A percentile compares a stretch with the other conserved stretches of the same genome.
Evolutionary conservation across 2,329 filamentous ascomycete genomes (phyloP).

Genomic region (Verruconis gallopava): DNA sequence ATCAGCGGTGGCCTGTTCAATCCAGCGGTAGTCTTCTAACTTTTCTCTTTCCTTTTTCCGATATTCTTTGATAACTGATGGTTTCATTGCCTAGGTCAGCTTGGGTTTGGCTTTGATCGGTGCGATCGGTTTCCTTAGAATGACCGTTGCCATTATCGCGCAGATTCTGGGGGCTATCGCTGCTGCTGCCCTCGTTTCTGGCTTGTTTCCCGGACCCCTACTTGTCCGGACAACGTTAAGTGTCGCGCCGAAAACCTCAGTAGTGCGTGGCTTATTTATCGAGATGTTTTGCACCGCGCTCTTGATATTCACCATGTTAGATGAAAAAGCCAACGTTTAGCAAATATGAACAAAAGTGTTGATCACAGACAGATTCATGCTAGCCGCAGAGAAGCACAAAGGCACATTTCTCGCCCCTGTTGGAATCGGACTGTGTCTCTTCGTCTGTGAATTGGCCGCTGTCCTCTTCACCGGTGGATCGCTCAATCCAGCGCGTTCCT

Average conservation of each 20-base stretch:
- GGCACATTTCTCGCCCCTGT: slow-evolving; percentile 28
- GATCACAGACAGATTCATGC: slow-evolving; percentile 28
- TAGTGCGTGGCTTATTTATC: slow-evolving; percentile 34
- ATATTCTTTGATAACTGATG: background rate
- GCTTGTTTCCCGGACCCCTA: slow-evolving; percentile 32
- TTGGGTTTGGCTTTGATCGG: slow-evolving; percentile 36
- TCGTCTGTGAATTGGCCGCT: slow-evolving; percentile 34
- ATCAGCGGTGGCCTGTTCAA: slow-evolving; percentile 29
- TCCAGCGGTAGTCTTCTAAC: slow-evolving; percentile 14
- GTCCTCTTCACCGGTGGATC: slow-evolving; percentile 36
- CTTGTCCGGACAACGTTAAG: slow-evolving; percentile 33
- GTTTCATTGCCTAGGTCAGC: slow-evolving; percentile 24
- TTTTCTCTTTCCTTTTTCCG: background rate
- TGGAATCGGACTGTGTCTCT: slow-evolving; percentile 32
- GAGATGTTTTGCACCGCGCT: slow-evolving; percentile 39
- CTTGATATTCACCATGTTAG: slow-evolving; percentile 34
- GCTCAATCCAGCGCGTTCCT: slow-evolving; percentile 36
- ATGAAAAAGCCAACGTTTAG: too few relatives aligned
- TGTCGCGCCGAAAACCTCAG: slow-evolving; percentile 22
- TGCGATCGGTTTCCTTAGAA: slow-evolving; percentile 33
- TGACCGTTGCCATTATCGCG: slow-evolving; percentile 28
- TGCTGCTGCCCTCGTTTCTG: slow-evolving; percentile 31
- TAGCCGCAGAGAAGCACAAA: slow-evolving; percentile 29
- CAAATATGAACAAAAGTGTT: background rate
- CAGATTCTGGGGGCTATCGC: slow-evolving; percentile 34